Percentiles rank a stretch among this genome's conserved stretches.
phyloP scores from a whole-genome alignment of 352 stramenopile genomes.

The Thalassiosira hispida region DNA sequence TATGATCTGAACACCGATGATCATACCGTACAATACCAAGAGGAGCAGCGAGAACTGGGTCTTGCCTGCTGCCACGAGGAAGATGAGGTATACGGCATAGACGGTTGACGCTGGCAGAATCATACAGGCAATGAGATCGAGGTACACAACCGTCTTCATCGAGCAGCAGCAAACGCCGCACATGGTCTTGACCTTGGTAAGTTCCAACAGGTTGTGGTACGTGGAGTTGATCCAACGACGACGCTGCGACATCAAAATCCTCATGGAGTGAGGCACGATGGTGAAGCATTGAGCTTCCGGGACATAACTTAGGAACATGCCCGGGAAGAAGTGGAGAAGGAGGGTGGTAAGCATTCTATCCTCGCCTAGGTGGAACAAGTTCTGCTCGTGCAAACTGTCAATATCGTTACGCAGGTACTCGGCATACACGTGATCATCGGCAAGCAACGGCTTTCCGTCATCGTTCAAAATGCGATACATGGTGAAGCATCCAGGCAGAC shows the following conservation, averaged over 20 bases:
- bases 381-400: constrained; percentile 66
- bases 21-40: constrained; percentile 55
- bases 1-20: constrained; percentile 64
- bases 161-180: constrained; percentile 67
- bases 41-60: constrained; percentile 56
- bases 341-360: constrained; percentile 72
- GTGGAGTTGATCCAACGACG: constrained; percentile 72
- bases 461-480: constrained; percentile 64
- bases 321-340: constrained; percentile 63
- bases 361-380: constrained; percentile 71
- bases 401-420: constrained; percentile 73
- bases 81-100: constrained; percentile 62
- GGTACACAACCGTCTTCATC: constrained; percentile 68
- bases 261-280: constrained; percentile 63
- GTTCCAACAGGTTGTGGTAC: constrained; percentile 69
- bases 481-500: constrained; percentile 67
- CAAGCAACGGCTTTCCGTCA: constrained; percentile 58
- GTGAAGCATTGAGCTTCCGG: constrained; percentile 66
- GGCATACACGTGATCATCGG: constrained; percentile 62
- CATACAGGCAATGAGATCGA: constrained; percentile 67
- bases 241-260: constrained; percentile 61
- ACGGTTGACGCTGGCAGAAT: constrained; percentile 67
- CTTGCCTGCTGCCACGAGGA: constrained; percentile 45
- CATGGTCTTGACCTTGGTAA: constrained; percentile 72
- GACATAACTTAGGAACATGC: constrained; percentile 61